These are phyloP conservation scores for Monilinia fructigena DNA, from an alignment of 2,329 filamentous ascomycete genomes.

Conservation along the genomic window DNA sequence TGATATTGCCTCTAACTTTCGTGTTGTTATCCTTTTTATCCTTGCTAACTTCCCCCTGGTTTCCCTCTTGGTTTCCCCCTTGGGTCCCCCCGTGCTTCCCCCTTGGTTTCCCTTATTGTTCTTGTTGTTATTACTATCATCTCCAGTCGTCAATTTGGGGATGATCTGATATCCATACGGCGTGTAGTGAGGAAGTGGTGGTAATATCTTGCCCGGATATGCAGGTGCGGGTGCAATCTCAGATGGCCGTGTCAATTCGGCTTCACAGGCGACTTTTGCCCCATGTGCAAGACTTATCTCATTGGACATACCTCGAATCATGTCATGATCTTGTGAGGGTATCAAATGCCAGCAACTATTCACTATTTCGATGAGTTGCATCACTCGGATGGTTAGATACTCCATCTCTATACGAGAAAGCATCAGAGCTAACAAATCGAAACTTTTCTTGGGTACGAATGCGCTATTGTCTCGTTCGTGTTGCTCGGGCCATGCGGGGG, in stretches of 20 bases:
- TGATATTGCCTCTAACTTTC: slow-evolving; percentile 2
- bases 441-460: slow-evolving; percentile 10
- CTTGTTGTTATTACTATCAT: neutral
- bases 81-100: neutral
- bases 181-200: neutral
- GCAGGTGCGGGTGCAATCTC: slow-evolving; percentile 23
- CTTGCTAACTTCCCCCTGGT: neutral
- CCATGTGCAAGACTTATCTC: slow-evolving; percentile 9
- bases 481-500: slow-evolving; percentile 18
- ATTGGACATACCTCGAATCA: neutral
- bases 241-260: slow-evolving; percentile 12
- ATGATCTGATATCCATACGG: slow-evolving; percentile 15
- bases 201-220: slow-evolving; percentile 19
- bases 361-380: slow-evolving; percentile 13
- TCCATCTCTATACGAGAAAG: slow-evolving; percentile 23
- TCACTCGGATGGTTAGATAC: slow-evolving; percentile 12
- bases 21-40: slow-evolving; percentile 1
- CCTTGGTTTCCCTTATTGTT: neutral
- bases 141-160: neutral
- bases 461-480: slow-evolving; percentile 22
- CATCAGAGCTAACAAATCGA: slow-evolving; percentile 16
- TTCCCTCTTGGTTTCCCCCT: neutral
- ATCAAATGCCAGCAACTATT: slow-evolving; percentile 19
- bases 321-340: slow-evolving; percentile 2
- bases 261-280: slow-evolving; percentile 17